phyloP scores from a whole-genome alignment of 2,329 filamentous ascomycete species.

The Macrophomina tecta region DNA sequence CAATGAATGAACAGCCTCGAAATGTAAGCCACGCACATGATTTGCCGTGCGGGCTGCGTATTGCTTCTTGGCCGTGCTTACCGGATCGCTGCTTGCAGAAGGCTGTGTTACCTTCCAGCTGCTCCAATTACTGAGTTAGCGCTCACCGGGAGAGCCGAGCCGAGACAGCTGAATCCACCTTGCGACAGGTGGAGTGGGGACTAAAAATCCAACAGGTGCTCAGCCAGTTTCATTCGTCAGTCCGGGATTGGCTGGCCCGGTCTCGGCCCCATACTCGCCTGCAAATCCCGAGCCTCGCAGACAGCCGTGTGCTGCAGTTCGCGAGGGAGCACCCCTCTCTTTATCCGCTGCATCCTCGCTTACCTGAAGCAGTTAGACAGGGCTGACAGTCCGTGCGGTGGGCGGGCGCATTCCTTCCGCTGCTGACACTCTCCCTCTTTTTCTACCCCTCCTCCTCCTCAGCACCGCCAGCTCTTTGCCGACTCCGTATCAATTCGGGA shows the following conservation, averaged over 20 bases:
- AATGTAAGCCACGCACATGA: constrained; percentile 18
- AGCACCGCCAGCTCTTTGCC: not conserved
- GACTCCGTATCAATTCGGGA: no score
- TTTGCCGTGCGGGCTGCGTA: not conserved
- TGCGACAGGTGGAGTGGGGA: not conserved
- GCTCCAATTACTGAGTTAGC: not conserved
- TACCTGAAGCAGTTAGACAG: not conserved
- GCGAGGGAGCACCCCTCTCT: not conserved
- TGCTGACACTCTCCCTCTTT: not conserved
- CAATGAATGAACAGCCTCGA: not conserved
- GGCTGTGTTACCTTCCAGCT: not conserved
- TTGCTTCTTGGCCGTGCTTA: not conserved
- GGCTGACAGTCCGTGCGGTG: not conserved
- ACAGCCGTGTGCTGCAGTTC: not conserved
- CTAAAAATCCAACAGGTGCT: not conserved
- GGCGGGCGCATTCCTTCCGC: not conserved
- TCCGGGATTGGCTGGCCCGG: not conserved
- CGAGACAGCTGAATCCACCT: not conserved
- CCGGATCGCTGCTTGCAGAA: not conserved
- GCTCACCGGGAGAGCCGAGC: not conserved
- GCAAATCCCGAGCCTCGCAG: not conserved
- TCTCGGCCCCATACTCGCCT: not conserved
- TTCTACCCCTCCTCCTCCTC: not conserved
- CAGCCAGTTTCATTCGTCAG: not conserved
- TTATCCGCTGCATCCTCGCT: not conserved